These are phyloP conservation scores for Saccharomycopsis babjevae DNA, from an alignment of 805 yeast genomes.

Conservation along the genomic window DNA sequence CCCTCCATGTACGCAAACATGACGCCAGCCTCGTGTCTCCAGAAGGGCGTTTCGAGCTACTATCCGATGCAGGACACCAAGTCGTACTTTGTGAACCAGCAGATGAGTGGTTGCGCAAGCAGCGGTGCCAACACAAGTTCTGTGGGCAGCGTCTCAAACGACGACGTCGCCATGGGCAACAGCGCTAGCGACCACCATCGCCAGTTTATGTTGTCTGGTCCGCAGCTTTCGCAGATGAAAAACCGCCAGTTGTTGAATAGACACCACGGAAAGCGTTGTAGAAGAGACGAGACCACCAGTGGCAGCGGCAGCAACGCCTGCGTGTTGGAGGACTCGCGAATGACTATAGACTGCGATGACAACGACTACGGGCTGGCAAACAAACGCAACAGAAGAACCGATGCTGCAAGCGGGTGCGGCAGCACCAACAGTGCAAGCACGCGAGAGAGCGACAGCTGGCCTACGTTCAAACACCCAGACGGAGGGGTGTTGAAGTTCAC, in stretches of 20 bases:
- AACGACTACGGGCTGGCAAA: not conserved
- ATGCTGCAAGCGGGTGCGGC: not conserved
- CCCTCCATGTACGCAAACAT: slow-evolving; percentile 17
- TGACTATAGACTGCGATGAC: not conserved
- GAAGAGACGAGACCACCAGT: slow-evolving; percentile 1
- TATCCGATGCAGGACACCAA: not conserved
- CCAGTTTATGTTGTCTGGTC: slow-evolving; percentile 1
- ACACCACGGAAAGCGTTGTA: not conserved
- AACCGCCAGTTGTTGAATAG: slow-evolving; percentile 9
- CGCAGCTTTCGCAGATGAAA: slow-evolving; percentile 7
- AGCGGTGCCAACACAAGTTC: not conserved
- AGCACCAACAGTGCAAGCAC: not conserved
- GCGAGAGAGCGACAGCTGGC: slow-evolving; percentile 20
- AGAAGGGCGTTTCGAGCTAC: not conserved
- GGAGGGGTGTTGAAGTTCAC: slow-evolving; percentile 54
- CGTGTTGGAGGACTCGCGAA: not conserved
- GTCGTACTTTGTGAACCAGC: slow-evolving; percentile 3
- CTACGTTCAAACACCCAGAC: slow-evolving; percentile 48
- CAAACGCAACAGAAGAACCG: not conserved
- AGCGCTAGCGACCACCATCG: not conserved
- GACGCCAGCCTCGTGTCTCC: slow-evolving; percentile 15
- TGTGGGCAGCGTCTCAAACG: not conserved
- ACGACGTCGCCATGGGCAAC: slow-evolving; percentile 1
- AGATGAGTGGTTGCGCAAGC: not conserved
- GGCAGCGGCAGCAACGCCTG: not conserved